Evolutionary conservation across 1,284 basidiomycete genomes (phyloP).

Genomic region (Dichomitus squalens): DNA sequence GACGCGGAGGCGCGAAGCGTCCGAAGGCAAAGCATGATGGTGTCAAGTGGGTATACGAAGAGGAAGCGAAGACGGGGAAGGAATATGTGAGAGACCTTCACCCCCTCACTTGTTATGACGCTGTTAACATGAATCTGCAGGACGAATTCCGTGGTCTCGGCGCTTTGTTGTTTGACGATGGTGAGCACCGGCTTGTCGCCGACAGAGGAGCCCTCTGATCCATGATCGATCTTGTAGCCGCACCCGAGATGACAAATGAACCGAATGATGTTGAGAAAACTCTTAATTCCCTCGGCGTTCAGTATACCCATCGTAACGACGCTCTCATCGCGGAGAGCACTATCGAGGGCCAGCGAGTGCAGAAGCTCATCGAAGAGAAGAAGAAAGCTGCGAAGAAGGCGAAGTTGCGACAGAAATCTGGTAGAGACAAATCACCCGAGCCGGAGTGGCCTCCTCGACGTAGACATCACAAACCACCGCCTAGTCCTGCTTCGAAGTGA

Average conservation of each 20-base stretch:
- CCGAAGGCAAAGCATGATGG: slow-evolving; percentile 32
- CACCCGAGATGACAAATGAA: slow-evolving; percentile 29
- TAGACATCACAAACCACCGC: slow-evolving; percentile 54
- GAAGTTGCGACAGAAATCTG: slow-evolving; percentile 30
- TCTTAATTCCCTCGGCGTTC: slow-evolving; percentile 60
- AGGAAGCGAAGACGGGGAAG: slow-evolving; percentile 50
- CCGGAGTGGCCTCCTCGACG: slow-evolving; percentile 67
- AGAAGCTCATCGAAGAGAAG: slow-evolving; percentile 47
- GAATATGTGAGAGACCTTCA: slow-evolving; percentile 50
- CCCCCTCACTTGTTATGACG: neutral
- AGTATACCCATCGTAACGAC: slow-evolving; percentile 74
- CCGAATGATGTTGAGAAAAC: slow-evolving; percentile 56
- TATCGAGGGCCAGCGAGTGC: slow-evolving; percentile 65
- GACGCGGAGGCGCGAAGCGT: slow-evolving; percentile 36
- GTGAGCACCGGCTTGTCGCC: slow-evolving; percentile 36
- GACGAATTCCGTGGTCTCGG: slow-evolving; percentile 62
- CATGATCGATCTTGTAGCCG: slow-evolving; percentile 19
- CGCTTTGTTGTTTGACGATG: slow-evolving; percentile 70
- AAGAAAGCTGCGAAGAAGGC: slow-evolving; percentile 30
- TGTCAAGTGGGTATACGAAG: slow-evolving; percentile 48
- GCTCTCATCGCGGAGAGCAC: slow-evolving; percentile 67
- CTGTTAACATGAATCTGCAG: slow-evolving; percentile 33
- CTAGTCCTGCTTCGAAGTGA: slow-evolving; percentile 53
- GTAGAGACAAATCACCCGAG: slow-evolving; percentile 33
- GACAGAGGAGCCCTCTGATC: neutral